phyloP scores from a whole-genome alignment of 2,329 filamentous ascomycete species.

The Aspergillus pseudoterreus region DNA sequence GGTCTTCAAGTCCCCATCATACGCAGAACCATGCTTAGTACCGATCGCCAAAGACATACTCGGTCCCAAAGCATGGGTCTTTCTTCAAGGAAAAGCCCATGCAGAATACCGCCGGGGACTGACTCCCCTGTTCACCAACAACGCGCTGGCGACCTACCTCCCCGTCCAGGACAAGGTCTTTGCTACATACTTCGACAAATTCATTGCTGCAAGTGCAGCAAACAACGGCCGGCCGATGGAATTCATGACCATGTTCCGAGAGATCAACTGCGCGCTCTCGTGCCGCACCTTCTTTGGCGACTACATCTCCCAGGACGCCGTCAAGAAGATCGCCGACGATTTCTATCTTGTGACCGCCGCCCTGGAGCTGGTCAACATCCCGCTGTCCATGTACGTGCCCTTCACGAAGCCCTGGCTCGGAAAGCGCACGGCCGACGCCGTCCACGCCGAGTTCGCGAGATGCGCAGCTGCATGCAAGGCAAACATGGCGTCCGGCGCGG shows the following conservation, averaged over 20 bases:
- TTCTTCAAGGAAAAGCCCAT: slow-evolving; percentile 82
- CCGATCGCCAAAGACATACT: slow-evolving; percentile 83
- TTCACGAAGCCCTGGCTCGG: slow-evolving; percentile 89
- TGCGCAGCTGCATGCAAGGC: slow-evolving; percentile 84
- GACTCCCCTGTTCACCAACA: slow-evolving; percentile 82
- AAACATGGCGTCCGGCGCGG: slow-evolving; percentile 74
- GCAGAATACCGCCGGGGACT: slow-evolving; percentile 89
- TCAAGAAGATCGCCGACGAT: slow-evolving; percentile 87
- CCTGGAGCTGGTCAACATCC: slow-evolving; percentile 89
- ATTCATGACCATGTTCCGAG: slow-evolving; percentile 82
- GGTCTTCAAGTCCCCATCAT: slow-evolving; percentile 81
- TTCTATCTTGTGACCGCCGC: slow-evolving; percentile 90
- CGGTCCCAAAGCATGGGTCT: slow-evolving; percentile 84
- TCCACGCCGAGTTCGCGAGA: slow-evolving; percentile 75
- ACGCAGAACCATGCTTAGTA: slow-evolving; percentile 85
- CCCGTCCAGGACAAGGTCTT: slow-evolving; percentile 87
- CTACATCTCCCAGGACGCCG: slow-evolving; percentile 79
- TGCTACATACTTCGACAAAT: slow-evolving; percentile 71
- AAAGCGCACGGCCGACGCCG: slow-evolving; percentile 81
- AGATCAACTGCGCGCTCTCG: slow-evolving; percentile 83
- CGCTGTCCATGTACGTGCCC: slow-evolving; percentile 69
- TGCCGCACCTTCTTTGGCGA: slow-evolving; percentile 86
- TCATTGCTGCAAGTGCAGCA: slow-evolving; percentile 65
- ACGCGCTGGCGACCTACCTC: slow-evolving; percentile 76
- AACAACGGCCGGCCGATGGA: slow-evolving; percentile 65